Percentiles rank a stretch among this genome's conserved stretches.
Evolutionary conservation across 2,329 filamentous ascomycete species (phyloP).

Genomic region (Penicillium sp.): DNA sequence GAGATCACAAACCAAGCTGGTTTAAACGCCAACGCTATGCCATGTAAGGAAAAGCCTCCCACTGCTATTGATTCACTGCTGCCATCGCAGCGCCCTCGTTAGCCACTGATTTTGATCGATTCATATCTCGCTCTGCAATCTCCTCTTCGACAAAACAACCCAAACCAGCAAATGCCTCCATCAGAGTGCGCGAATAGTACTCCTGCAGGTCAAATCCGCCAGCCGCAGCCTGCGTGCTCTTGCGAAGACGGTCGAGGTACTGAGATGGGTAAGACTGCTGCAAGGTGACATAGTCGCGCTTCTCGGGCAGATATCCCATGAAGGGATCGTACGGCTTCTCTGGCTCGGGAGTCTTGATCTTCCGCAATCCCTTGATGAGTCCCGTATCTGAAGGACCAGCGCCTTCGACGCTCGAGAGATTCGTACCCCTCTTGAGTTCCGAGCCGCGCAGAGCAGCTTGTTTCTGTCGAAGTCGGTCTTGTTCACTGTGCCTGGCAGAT

Average conservation of each 20-base stretch:
- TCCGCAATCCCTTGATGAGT: slow-evolving; percentile 77
- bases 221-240: slow-evolving; percentile 64
- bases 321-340: slow-evolving; percentile 86
- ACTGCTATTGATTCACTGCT: slow-evolving; percentile 11
- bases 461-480: slow-evolving; percentile 48
- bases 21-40: slow-evolving; percentile 19
- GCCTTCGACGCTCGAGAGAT: slow-evolving; percentile 19
- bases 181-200: slow-evolving; percentile 76
- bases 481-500: slow-evolving; percentile 57
- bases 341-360: slow-evolving; percentile 56
- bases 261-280: slow-evolving; percentile 71
- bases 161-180: slow-evolving; percentile 85
- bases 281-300: slow-evolving; percentile 67
- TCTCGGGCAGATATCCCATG: slow-evolving; percentile 64
- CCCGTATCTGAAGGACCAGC: slow-evolving; percentile 36
- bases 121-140: slow-evolving; percentile 33
- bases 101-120: slow-evolving; percentile 22
- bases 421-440: slow-evolving; percentile 29
- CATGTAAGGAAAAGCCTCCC: not conserved
- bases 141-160: slow-evolving; percentile 86
- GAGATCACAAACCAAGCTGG: not conserved
- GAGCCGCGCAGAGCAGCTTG: slow-evolving; percentile 40
- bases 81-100: slow-evolving; percentile 32
- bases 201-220: slow-evolving; percentile 82
- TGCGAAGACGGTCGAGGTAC: slow-evolving; percentile 66